phyloP scores from a whole-genome alignment of 257 asterid species.

The Nicotiana noctiflora region DNA sequence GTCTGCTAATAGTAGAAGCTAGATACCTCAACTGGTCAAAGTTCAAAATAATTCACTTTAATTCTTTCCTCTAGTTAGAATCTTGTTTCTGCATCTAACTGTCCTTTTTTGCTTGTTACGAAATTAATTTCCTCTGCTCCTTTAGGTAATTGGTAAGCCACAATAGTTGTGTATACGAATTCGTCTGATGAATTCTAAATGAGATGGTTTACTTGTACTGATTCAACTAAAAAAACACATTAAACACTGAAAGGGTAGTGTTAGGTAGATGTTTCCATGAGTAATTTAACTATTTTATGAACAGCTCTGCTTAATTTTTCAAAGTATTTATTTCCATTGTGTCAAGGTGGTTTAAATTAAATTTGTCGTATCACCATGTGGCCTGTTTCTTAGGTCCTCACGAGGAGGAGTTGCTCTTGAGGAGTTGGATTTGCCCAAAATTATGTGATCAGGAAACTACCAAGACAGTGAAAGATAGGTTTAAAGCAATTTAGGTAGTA shows the following conservation, averaged over 20 bases:
- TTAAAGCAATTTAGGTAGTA: neutral
- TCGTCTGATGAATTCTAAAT: neutral
- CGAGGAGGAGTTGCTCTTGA: neutral
- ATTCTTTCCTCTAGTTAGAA: neutral
- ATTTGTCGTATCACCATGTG: neutral
- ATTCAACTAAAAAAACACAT: neutral
- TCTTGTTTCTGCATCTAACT: neutral
- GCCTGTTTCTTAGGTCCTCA: neutral
- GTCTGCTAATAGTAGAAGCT: neutral
- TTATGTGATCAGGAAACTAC: neutral
- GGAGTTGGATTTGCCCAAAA: neutral
- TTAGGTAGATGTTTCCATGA: neutral
- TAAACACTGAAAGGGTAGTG: neutral
- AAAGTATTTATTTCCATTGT: neutral
- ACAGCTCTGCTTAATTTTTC: neutral
- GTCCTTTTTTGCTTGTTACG: neutral
- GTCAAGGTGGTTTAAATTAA: neutral
- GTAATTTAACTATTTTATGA: neutral
- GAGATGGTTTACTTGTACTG: neutral
- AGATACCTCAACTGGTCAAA: neutral
- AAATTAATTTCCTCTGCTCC: neutral
- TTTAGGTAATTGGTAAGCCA: neutral
- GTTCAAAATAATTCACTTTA: neutral
- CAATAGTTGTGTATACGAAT: neutral
- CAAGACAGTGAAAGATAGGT: neutral